Percentiles rank a stretch among this genome's conserved stretches.
phyloP scores from a whole-genome alignment of 192 early-diverging fungal genomes.

The Obelidium mucronatum region DNA sequence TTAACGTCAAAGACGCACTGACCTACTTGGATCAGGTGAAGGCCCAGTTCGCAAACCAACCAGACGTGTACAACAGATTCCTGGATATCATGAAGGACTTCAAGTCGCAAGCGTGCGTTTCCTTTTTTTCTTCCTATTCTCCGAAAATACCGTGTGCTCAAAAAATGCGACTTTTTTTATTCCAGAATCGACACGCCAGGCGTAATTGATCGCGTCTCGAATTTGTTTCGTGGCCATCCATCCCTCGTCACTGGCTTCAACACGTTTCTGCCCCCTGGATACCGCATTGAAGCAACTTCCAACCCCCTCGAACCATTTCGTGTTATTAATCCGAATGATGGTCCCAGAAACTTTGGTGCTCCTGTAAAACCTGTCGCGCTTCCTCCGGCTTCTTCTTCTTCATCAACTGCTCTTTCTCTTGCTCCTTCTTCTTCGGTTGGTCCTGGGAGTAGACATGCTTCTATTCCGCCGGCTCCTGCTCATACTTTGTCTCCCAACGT shows the following conservation, averaged over 20 bases:
- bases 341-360: neutral
- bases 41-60: constrained; percentile 87
- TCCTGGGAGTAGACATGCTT: neutral
- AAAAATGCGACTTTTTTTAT: constrained; percentile 23
- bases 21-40: constrained; percentile 97
- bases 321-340: constrained; percentile 79
- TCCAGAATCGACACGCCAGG: constrained; percentile 92
- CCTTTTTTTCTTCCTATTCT: too few relatives aligned
- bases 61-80: constrained; percentile 97
- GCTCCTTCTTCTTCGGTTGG: neutral
- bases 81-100: constrained; percentile 99
- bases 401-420: neutral
- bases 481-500: neutral
- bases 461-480: neutral
- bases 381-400: neutral
- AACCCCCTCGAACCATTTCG: constrained; percentile 82
- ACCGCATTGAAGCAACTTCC: constrained; percentile 89
- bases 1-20: constrained; percentile 94
- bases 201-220: constrained; percentile 96
- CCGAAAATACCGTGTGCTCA: too few relatives aligned
- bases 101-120: constrained; percentile 76
- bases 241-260: constrained; percentile 96
- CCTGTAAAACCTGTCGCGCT: neutral
- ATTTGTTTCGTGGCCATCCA: constrained; percentile 91
- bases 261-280: constrained; percentile 98